These are phyloP conservation scores for Aspergillus fischeri DNA, from an alignment of 2,329 filamentous ascomycete genomes.

Conservation along the genomic window DNA sequence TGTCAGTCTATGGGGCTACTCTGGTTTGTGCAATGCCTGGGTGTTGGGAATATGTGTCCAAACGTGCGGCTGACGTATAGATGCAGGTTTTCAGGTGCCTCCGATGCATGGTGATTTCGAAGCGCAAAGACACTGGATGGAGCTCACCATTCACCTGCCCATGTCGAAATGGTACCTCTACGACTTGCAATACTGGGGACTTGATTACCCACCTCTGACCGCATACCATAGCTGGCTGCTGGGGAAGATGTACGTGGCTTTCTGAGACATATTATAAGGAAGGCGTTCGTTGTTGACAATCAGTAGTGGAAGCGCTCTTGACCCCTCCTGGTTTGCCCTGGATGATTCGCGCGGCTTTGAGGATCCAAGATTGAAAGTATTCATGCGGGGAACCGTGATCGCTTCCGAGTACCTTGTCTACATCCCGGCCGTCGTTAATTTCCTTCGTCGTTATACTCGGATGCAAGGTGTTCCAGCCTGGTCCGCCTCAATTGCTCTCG, in stretches of 20 bases:
- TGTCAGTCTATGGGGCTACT: slow-evolving; percentile 90
- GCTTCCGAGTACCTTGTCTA: slow-evolving; percentile 88
- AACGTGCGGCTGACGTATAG: slow-evolving; percentile 4
- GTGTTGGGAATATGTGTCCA: not conserved
- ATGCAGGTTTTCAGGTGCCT: slow-evolving; percentile 67
- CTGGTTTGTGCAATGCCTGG: slow-evolving; percentile 54
- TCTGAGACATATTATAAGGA: slow-evolving; percentile 4
- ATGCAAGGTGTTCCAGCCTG: slow-evolving; percentile 73
- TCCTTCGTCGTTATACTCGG: slow-evolving; percentile 75
- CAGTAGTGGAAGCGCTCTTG: slow-evolving; percentile 64
- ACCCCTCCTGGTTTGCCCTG: slow-evolving; percentile 83
- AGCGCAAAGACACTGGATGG: slow-evolving; percentile 98
- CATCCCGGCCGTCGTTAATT: slow-evolving; percentile 78
- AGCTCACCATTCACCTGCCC: slow-evolving; percentile 83
- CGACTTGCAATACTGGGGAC: slow-evolving; percentile 93
- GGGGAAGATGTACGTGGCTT: slow-evolving; percentile 66
- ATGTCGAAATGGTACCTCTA: slow-evolving; percentile 97
- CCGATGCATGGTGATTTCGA: slow-evolving; percentile 98
- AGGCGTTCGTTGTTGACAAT: slow-evolving; percentile 12
- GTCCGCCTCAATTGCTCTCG: slow-evolving; percentile 78
- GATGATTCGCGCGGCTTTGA: slow-evolving; percentile 77
- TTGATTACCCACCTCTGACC: slow-evolving; percentile 95
- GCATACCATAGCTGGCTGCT: slow-evolving; percentile 98
- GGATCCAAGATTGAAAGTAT: slow-evolving; percentile 77
- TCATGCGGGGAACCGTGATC: slow-evolving; percentile 90